Evolutionary conservation across 768 basidiomycete species (phyloP).

Genomic region (Trametes cubensis): DNA sequence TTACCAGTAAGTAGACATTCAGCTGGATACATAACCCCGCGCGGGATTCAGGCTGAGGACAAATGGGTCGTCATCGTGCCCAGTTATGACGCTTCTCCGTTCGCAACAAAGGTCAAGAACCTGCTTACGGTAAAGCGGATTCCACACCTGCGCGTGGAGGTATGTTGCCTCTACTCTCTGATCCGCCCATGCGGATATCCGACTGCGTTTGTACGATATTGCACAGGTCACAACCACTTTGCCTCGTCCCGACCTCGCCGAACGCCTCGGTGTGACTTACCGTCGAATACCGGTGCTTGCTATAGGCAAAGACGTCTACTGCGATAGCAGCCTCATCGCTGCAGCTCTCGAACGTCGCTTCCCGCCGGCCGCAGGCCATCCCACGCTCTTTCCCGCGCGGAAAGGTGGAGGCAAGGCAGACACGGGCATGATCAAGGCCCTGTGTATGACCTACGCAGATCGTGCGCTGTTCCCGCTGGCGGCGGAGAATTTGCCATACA

Average conservation of each 20-base stretch:
- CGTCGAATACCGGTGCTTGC: conserved; percentile 62
- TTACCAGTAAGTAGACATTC: conserved; percentile 44
- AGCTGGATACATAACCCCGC: not conserved
- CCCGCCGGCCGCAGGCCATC: conserved; percentile 47
- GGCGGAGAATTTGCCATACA: conserved; percentile 49
- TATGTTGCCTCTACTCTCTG: conserved; percentile 24
- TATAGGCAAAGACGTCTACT: conserved; percentile 63
- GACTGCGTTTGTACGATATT: not conserved
- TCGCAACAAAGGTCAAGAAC: conserved; percentile 54
- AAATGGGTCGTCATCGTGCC: not conserved
- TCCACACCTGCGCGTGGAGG: conserved; percentile 50
- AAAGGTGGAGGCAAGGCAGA: conserved; percentile 46
- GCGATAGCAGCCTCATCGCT: conserved; percentile 59
- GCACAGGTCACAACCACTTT: conserved; percentile 50
- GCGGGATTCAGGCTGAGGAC: too few relatives aligned
- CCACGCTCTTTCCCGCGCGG: conserved; percentile 49
- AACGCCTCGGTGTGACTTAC: conserved; percentile 53
- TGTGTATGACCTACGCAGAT: conserved; percentile 51
- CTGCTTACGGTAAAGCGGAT: conserved; percentile 53
- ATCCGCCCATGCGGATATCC: not conserved
- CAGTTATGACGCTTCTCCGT: conserved; percentile 58
- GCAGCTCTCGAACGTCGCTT: conserved; percentile 56
- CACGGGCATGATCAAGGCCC: conserved; percentile 51
- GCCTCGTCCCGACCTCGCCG: conserved; percentile 60
- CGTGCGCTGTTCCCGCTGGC: conserved; percentile 46